Base-by-base conservation (phyloP, 1,139 yeast species). In the Debaryomyces subglobosus region DNA sequence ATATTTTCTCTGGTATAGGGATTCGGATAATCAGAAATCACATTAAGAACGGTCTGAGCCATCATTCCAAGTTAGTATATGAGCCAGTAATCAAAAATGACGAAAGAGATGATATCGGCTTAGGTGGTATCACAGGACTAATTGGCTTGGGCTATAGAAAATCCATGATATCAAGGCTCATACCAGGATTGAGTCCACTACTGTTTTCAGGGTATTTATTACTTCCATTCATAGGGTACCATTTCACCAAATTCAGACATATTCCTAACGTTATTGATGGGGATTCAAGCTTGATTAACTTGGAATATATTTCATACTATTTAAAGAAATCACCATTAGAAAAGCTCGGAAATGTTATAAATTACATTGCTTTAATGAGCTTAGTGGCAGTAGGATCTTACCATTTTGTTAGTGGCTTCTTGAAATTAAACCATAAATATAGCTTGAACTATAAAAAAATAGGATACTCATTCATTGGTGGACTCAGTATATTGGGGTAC, bases 121-220 rank as follows among this genome's bases (percentile, higher is more conserved):
- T 84, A 20, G 85, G 86, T 7, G 89, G 89, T 1, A 68, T 84
- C 40, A 67, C 79, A 1, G 72, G 79, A 15, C 53, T 82, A 10
- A 56, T 83, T 15, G 88, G 88, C 0, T 62, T 81, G 33, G 87
- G 86, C 0, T 69, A 78, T 34, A 70, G 76, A 50, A 73, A 67
- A 50, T 77, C 85, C 3, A 63, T 72, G 52, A 71, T 79, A 5
- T 72, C 76, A 15, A 58, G 62, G n/a, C 34, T 56, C 12, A 50
- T 67, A 13, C 73, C 74, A 1, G 59, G 65, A 1, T 48, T 75
- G 37, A 65, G 74, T 2, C 88, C 89, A 1, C 61, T 83, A 29
- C 73, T 83, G 24, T 74, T 84, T 44, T 72, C 87, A 4, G 96
- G 96, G 0, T 82, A 81, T 56, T 46, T 79, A 5, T 64, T 84